Percentiles rank a stretch among this genome's conserved stretches.
Conservation (phyloP, 306 rosid genomes). For the Pyrus bretschneideri region DNA sequence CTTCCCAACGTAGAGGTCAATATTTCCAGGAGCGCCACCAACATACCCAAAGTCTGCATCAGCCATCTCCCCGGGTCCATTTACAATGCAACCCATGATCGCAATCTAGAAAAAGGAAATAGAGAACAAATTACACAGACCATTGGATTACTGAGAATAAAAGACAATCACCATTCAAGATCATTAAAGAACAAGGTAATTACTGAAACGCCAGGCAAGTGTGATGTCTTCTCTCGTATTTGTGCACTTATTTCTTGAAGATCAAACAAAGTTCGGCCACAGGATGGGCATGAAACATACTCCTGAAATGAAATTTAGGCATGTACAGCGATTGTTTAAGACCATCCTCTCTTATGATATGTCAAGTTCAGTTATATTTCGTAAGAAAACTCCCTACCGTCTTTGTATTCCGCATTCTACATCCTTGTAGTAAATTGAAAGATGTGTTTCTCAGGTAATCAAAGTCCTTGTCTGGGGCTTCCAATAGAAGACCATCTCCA, state of each 20-base stretch:
- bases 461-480: constrained; percentile 78
- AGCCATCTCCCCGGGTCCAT: constrained; percentile 99
- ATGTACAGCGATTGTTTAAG: background rate
- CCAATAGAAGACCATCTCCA: constrained; percentile 87
- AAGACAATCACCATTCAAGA: background rate
- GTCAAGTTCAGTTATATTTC: background rate
- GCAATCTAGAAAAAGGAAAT: constrained; percentile 60
- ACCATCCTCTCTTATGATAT: background rate
- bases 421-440: constrained; percentile 95
- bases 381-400: constrained; percentile 48
- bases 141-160: background rate
- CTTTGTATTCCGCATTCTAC: constrained; percentile 97
- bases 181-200: constrained; percentile 8
- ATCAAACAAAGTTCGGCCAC: constrained; percentile 98
- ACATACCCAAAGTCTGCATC: constrained; percentile 99
- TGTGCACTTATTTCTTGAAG: constrained; percentile 95
- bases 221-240: constrained; percentile 87
- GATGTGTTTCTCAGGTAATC: constrained; percentile 85
- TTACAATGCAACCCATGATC: constrained; percentile 99
- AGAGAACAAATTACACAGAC: background rate
- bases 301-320: constrained; percentile 52
- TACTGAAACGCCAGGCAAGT: constrained; percentile 97
- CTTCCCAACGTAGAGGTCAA: constrained; percentile 98
- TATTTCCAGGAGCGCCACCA: constrained; percentile 97
- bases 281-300: constrained; percentile 96